These are phyloP conservation scores for Mrakia gelida DNA, from an alignment of 768 basidiomycete species.

Conservation along the genomic window DNA sequence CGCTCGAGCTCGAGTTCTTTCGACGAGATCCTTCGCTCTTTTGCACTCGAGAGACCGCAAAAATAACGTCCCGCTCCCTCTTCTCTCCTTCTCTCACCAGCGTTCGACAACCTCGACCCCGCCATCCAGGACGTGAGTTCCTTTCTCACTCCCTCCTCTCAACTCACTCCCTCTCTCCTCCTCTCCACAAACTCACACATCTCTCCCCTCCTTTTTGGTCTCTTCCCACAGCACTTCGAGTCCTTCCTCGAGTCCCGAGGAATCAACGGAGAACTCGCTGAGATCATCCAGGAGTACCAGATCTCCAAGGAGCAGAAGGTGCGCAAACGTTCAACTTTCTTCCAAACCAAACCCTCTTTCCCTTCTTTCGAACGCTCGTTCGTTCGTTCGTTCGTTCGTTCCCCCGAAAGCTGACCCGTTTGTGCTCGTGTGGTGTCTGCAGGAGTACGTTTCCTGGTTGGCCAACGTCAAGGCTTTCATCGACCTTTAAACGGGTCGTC, in stretches of 20 bases:
- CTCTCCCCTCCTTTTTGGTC: slow-evolving; percentile 55
- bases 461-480: slow-evolving; percentile 75
- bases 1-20: no score
- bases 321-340: slow-evolving; percentile 35
- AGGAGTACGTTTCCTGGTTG: slow-evolving; percentile 90
- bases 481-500: slow-evolving; percentile 47
- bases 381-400: slow-evolving; percentile 40
- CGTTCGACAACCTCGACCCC: slow-evolving; percentile 88
- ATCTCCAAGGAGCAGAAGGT: slow-evolving; percentile 93
- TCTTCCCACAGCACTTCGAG: slow-evolving; percentile 75
- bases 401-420: no score
- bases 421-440: neutral
- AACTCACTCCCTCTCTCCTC: slow-evolving; percentile 7
- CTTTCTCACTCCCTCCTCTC: neutral
- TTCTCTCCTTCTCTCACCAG: slow-evolving; percentile 20
- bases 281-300: slow-evolving; percentile 83
- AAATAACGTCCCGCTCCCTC: no score
- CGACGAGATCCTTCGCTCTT: neutral
- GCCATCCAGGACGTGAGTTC: slow-evolving; percentile 64
- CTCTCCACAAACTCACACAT: slow-evolving; percentile 78
- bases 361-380: slow-evolving; percentile 18
- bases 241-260: slow-evolving; percentile 85
- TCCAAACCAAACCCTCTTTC: slow-evolving; percentile 24
- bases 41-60: neutral
- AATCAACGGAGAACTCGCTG: slow-evolving; percentile 71